Base-by-base conservation (phyloP, 805 yeast species). In the Saccharomycopsis oosterbeekiorum region DNA sequence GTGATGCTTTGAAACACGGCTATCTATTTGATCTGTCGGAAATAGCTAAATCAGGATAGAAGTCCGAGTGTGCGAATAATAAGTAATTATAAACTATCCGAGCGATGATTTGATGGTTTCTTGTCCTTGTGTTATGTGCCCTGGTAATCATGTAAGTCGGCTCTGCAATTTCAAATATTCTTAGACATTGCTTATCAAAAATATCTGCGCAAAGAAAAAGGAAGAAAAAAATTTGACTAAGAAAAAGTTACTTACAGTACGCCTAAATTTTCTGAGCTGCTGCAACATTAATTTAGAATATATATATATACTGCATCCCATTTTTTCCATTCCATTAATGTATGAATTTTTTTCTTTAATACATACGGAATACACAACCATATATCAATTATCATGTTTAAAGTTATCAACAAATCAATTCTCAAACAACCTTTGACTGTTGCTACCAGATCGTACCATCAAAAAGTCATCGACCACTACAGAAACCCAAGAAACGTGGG, bases 401-500 rank as follows among this genome's bases (percentile, higher is more conserved):
- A 29, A 29, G 43, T 42, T 12, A 36, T 57, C 12, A 47, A 34
- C 34, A 40, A 42, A n/a, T n/a, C 50, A 12, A n/a, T 21, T 36
- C 24, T 43, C 53, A 37, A 34, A 56, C 29, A 24, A 21, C 36
- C 34, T 14, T 21, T 39, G 34, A 19, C 37, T 21, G 17, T 17
- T 19, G 41, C 41, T 17, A 37, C 55, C n/a, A 59, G 62, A 19
- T n/a, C 41, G 12, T 93, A 93, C 71, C 97, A 92, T 70, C 91
- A 90, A 64, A 91, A 90, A 72, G 97, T 93, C 59, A 86, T 93
- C 68, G 98, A 94, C 72, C 99, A 94, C 73, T 94, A 94, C 75
- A 85, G 89, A 70, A 92, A 93, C 76, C 99, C 99, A 64, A 83
- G 99, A 74, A 94, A 94, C 71, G 98, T 94, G 34, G 99, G 99